These are phyloP conservation scores for Lasiosphaeris hirsuta DNA, from an alignment of 495 filamentous ascomycete genomes.

Conservation along the genomic window DNA sequence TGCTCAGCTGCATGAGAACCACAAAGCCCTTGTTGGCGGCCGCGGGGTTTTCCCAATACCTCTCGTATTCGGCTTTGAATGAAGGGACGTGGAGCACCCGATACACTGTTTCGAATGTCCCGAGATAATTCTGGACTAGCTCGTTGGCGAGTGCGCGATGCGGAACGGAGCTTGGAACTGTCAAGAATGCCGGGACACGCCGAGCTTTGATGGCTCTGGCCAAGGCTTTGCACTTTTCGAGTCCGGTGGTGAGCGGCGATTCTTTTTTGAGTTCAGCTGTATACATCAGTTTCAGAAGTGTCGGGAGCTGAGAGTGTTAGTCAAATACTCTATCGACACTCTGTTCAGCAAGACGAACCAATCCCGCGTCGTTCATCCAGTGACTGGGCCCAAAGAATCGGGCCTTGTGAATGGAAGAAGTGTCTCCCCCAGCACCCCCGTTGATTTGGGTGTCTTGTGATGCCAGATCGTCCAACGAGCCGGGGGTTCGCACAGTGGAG, in stretches of 20 bases:
- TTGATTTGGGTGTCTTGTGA: not conserved
- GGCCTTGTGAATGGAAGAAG: slow-evolving; percentile 40
- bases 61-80: slow-evolving; percentile 42
- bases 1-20: slow-evolving; percentile 7
- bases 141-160: slow-evolving; percentile 44
- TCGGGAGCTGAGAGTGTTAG: too few species aligned
- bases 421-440: not conserved
- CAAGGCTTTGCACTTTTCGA: slow-evolving; percentile 31
- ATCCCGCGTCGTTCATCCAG: slow-evolving; percentile 44
- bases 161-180: slow-evolving; percentile 34
- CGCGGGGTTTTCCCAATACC: slow-evolving; percentile 30
- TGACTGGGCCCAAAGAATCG: slow-evolving; percentile 56
- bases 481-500: too few species aligned
- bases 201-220: slow-evolving; percentile 22
- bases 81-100: slow-evolving; percentile 57
- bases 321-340: too few species aligned
- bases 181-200: slow-evolving; percentile 18
- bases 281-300: too few species aligned
- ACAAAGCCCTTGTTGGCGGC: slow-evolving; percentile 23
- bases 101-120: slow-evolving; percentile 46
- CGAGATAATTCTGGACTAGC: slow-evolving; percentile 44
- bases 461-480: not conserved
- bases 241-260: not conserved
- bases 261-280: too few species aligned
- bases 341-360: slow-evolving; percentile 27